phyloP scores from a whole-genome alignment of 306 rosid genomes.

The Ziziphus jujuba region DNA sequence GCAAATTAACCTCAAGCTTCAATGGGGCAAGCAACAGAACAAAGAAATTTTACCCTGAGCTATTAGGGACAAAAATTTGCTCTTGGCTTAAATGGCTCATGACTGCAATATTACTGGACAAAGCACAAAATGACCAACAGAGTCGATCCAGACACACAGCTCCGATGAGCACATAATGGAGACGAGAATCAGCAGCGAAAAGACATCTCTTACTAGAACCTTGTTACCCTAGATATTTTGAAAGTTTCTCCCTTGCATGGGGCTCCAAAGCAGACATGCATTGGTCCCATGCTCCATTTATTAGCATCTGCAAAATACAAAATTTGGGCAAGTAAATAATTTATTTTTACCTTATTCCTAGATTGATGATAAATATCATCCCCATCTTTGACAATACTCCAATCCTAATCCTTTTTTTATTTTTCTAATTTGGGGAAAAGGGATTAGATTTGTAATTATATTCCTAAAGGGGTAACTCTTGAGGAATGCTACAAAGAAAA shows the following conservation, averaged over 20 bases:
- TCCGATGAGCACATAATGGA: constrained; percentile 30
- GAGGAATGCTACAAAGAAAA: constrained; percentile 15
- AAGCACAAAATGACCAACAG: constrained; percentile 44
- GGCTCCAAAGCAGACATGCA: constrained; percentile 94
- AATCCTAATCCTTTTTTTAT: neutral
- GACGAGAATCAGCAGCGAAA: constrained; percentile 14
- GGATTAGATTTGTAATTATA: neutral
- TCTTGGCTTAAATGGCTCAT: constrained; percentile 35
- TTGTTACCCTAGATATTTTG: constrained; percentile 76
- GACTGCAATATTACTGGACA: constrained; percentile 34
- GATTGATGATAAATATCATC: neutral
- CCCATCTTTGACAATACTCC: neutral
- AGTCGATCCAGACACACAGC: constrained; percentile 44
- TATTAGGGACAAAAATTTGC: constrained; percentile 36
- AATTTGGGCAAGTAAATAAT: constrained; percentile 8
- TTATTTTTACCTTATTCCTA: neutral
- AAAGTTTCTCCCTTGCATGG: constrained; percentile 78
- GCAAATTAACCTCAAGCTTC: constrained; percentile 49
- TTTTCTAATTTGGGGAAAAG: neutral
- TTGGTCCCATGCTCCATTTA: constrained; percentile 97
- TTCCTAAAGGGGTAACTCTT: neutral
- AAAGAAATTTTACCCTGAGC: constrained; percentile 33
- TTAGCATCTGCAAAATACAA: constrained; percentile 68
- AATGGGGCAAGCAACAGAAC: constrained; percentile 28
- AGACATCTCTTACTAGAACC: constrained; percentile 1